Evolutionary conservation across 2,329 filamentous ascomycete species (phyloP).

Genomic region (Berkeleyomyces basicola): DNA sequence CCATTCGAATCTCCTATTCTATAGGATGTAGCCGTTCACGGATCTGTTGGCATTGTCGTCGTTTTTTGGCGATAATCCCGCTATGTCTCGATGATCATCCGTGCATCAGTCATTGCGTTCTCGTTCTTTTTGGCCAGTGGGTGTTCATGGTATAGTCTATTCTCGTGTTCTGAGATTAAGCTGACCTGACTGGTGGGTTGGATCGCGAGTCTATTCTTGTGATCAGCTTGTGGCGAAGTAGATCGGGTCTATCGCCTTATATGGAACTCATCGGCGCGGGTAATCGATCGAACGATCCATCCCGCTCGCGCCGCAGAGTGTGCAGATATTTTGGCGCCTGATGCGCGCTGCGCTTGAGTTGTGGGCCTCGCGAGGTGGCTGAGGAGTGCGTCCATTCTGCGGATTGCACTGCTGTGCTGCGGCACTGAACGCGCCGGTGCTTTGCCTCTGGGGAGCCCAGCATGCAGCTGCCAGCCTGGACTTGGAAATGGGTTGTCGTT

Average conservation of each 20-base stretch:
- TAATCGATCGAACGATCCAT: background rate
- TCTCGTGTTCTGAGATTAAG: too few species aligned
- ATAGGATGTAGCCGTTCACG: too few species aligned
- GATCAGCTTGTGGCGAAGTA: too few species aligned
- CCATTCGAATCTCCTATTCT: too few species aligned
- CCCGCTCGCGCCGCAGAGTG: background rate
- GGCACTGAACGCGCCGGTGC: constrained; percentile 60
- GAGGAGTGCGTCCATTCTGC: constrained; percentile 19
- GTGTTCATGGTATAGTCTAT: too few species aligned
- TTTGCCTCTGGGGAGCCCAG: constrained; percentile 43
- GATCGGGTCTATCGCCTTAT: background rate
- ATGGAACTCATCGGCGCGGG: background rate
- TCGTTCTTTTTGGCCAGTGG: too few species aligned
- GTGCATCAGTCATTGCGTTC: too few species aligned
- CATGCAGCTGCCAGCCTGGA: constrained; percentile 23
- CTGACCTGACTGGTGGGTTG: too few species aligned
- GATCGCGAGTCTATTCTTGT: too few species aligned
- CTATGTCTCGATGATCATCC: too few species aligned
- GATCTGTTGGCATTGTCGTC: too few species aligned
- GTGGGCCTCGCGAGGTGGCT: constrained; percentile 17
- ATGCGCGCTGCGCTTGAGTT: constrained; percentile 7
- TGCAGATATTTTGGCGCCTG: constrained; percentile 4
- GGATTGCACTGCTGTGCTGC: constrained; percentile 59
- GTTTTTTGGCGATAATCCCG: too few species aligned
- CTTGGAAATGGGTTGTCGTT: constrained; percentile 25